Conservation (phyloP, 495 filamentous ascomycete species). For the Penicillium soppii region DNA sequence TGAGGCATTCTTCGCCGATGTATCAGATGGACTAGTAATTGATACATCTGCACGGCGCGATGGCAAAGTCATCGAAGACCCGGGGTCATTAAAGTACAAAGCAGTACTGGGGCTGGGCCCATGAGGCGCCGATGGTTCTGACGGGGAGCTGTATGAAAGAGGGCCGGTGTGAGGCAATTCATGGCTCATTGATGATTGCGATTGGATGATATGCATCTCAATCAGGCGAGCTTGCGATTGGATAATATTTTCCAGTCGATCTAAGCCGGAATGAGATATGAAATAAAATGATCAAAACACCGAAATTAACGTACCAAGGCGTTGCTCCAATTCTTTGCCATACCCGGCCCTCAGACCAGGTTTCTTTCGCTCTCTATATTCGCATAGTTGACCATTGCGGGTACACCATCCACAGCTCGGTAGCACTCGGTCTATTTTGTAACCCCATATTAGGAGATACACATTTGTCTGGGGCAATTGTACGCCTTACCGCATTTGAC, state of each 20-base stretch:
- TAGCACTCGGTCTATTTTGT: slow-evolving; percentile 61
- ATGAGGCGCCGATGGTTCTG: slow-evolving; percentile 39
- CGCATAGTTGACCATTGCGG: slow-evolving; percentile 72
- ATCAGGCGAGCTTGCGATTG: slow-evolving; percentile 47
- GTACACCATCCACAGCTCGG: slow-evolving; percentile 87
- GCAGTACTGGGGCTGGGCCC: slow-evolving; percentile 37
- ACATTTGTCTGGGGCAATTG: not conserved
- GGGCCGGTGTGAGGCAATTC: slow-evolving; percentile 27
- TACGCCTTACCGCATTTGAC: slow-evolving; percentile 64
- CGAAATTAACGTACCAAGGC: slow-evolving; percentile 48
- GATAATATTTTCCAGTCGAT: slow-evolving; percentile 50
- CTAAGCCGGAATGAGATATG: slow-evolving; percentile 18
- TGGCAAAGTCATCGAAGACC: slow-evolving; percentile 23
- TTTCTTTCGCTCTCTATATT: slow-evolving; percentile 85
- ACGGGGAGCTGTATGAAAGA: slow-evolving; percentile 43
- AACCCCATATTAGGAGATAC: slow-evolving; percentile 9
- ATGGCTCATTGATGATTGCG: slow-evolving; percentile 21
- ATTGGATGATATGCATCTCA: slow-evolving; percentile 49
- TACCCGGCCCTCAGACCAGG: slow-evolving; percentile 82
- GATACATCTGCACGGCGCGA: slow-evolving; percentile 31
- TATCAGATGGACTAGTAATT: slow-evolving; percentile 39
- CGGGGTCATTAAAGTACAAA: slow-evolving; percentile 40
- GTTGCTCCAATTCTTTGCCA: slow-evolving; percentile 81
- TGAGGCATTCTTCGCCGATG: slow-evolving; percentile 30
- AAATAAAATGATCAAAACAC: not conserved